Evolutionary conservation across 2,329 filamentous ascomycete species (phyloP).

Genomic region (Remersonia thermophila): DNA sequence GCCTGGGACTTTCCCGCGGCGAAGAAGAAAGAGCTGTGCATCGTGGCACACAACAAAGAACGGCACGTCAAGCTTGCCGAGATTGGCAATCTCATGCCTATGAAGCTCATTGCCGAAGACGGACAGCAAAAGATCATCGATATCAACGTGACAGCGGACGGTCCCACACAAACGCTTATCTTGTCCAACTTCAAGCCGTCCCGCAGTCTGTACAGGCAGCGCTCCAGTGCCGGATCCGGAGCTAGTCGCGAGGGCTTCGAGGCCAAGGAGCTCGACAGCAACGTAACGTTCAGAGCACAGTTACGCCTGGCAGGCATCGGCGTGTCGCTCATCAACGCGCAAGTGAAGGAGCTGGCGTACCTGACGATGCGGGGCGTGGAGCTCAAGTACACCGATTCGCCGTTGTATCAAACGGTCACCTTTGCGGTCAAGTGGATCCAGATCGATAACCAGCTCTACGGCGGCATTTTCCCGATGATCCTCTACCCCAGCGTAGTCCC

Average conservation of each 20-base stretch:
- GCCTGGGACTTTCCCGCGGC: slow-evolving; percentile 98
- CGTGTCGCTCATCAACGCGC: slow-evolving; percentile 83
- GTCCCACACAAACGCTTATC: slow-evolving; percentile 87
- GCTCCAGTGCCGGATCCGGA: slow-evolving; percentile 38
- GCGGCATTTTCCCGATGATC: slow-evolving; percentile 94
- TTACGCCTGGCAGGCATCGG: slow-evolving; percentile 82
- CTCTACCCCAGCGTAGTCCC: slow-evolving; percentile 95
- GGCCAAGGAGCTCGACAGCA: slow-evolving; percentile 81
- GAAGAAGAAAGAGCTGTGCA: slow-evolving; percentile 87
- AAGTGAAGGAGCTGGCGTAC: slow-evolving; percentile 85
- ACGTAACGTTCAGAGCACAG: slow-evolving; percentile 79
- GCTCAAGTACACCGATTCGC: slow-evolving; percentile 85
- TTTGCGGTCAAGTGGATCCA: slow-evolving; percentile 97
- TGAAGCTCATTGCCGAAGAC: slow-evolving; percentile 65
- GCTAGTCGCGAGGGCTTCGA: slow-evolving; percentile 62
- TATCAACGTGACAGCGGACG: slow-evolving; percentile 89
- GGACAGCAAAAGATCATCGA: slow-evolving; percentile 81
- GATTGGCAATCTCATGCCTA: slow-evolving; percentile 89
- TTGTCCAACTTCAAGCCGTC: slow-evolving; percentile 87
- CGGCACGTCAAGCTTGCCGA: slow-evolving; percentile 89
- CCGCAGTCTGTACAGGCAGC: slow-evolving; percentile 72
- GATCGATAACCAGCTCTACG: slow-evolving; percentile 96
- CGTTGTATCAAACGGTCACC: slow-evolving; percentile 81
- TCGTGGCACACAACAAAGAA: slow-evolving; percentile 67
- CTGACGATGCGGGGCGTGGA: slow-evolving; percentile 85